Conservation (phyloP, 108 stramenopile species). For the Aurantiochytrium sp. region DNA sequence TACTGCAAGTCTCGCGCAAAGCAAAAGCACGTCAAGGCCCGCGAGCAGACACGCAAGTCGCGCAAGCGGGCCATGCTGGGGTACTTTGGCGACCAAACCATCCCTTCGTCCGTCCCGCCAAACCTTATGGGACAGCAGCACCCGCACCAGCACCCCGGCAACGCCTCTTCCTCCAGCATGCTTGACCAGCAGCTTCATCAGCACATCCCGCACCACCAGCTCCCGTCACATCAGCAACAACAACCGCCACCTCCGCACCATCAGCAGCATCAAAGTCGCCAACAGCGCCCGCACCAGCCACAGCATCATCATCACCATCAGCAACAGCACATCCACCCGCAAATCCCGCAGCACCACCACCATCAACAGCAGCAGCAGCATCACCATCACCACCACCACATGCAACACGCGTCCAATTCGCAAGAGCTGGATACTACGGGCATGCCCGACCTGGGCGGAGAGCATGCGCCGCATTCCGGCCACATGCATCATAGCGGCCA, state of each 20-base stretch:
- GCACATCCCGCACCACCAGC: background rate
- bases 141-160: background rate
- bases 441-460: background rate
- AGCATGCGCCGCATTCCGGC: background rate
- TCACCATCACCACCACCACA: background rate
- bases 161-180: background rate
- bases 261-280: background rate
- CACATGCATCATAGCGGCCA: background rate
- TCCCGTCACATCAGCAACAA: background rate
- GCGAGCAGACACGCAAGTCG: background rate
- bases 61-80: background rate
- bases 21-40: background rate
- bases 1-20: slow-evolving; percentile 19
- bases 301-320: background rate
- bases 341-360: background rate
- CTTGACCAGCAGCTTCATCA: background rate
- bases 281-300: background rate
- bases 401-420: too few relatives aligned
- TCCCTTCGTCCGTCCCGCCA: too few relatives aligned
- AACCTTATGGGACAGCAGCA: background rate
- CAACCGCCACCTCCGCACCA: background rate
- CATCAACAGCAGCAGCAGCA: background rate
- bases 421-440: too few relatives aligned
- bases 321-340: background rate
- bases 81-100: background rate